Percentiles rank a stretch among this genome's conserved stretches.
These are phyloP conservation scores for Tuctoria greenei DNA, from an alignment of 176 grass and related monocot species.

Conservation along the genomic window DNA sequence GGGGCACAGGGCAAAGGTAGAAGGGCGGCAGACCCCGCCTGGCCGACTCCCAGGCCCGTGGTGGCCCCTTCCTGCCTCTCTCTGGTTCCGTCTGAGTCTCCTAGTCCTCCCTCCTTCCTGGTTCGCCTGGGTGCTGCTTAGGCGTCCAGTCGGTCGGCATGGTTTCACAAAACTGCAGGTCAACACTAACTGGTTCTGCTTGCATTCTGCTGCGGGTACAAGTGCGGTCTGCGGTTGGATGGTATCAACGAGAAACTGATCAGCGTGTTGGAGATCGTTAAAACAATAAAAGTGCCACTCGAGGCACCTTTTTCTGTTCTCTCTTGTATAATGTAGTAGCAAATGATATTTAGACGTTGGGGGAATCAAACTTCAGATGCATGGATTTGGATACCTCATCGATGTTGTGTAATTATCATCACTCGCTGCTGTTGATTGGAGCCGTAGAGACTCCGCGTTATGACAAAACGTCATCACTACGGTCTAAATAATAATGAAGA, in stretches of 20 bases:
- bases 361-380: neutral
- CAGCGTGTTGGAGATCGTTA: neutral
- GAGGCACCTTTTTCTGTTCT: conserved; percentile 17
- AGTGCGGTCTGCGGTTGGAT: neutral
- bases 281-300: conserved; percentile 44
- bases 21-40: too few relatives aligned
- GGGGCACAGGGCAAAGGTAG: too few relatives aligned
- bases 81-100: too few relatives aligned
- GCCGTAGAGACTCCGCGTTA: neutral
- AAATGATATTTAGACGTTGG: conserved; percentile 9
- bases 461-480: too few relatives aligned
- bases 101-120: too few relatives aligned
- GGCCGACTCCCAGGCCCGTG: too few relatives aligned
- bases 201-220: conserved; percentile 13
- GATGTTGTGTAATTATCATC: conserved; percentile 4
- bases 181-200: neutral
- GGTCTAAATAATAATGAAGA: too few relatives aligned
- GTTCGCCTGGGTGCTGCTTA: too few relatives aligned
- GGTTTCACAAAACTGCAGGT: too few relatives aligned
- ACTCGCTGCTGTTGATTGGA: neutral
- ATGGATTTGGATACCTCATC: conserved; percentile 7
- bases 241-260: neutral
- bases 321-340: conserved; percentile 2
- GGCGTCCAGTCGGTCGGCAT: too few relatives aligned
- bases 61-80: too few relatives aligned